Evolutionary conservation across 768 basidiomycete genomes (phyloP).

Genomic region (Tremella fuciformis): DNA sequence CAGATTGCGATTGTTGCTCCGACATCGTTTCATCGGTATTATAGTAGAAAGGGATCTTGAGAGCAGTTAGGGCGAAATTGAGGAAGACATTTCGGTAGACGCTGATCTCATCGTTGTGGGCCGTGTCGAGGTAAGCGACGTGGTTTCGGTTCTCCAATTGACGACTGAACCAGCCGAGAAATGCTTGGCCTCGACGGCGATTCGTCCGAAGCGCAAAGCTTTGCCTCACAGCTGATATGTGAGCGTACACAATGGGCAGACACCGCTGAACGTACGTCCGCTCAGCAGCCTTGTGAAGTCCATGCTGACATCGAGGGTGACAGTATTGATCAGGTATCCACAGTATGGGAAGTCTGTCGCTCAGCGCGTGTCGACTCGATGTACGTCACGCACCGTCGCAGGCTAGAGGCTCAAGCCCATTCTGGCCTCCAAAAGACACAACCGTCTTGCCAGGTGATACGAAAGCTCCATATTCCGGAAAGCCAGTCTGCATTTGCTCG

Average conservation of each 20-base stretch:
- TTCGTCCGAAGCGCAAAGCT: constrained; percentile 36
- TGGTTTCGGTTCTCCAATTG: constrained; percentile 69
- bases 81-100: constrained; percentile 83
- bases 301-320: constrained; percentile 69
- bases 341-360: constrained; percentile 87
- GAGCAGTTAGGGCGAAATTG: constrained; percentile 72
- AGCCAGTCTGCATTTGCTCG: constrained; percentile 72
- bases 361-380: background rate
- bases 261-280: constrained; percentile 56
- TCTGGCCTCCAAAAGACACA: constrained; percentile 65
- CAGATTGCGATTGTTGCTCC: background rate
- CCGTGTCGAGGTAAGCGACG: constrained; percentile 72
- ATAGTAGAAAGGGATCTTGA: constrained; percentile 84
- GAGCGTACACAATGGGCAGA: constrained; percentile 56
- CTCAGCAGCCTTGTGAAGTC: constrained; percentile 71
- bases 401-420: background rate
- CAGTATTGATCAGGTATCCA: constrained; percentile 74
- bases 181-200: constrained; percentile 26
- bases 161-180: constrained; percentile 46
- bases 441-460: constrained; percentile 85
- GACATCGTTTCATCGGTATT: constrained; percentile 31
- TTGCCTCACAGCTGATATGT: constrained; percentile 57
- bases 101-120: constrained; percentile 62
- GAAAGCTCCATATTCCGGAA: constrained; percentile 90
- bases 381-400: background rate